Percentiles rank a stretch among this genome's conserved stretches.
phyloP scores from a whole-genome alignment of 257 asterid species.

The Rehmannia glutinosa region DNA sequence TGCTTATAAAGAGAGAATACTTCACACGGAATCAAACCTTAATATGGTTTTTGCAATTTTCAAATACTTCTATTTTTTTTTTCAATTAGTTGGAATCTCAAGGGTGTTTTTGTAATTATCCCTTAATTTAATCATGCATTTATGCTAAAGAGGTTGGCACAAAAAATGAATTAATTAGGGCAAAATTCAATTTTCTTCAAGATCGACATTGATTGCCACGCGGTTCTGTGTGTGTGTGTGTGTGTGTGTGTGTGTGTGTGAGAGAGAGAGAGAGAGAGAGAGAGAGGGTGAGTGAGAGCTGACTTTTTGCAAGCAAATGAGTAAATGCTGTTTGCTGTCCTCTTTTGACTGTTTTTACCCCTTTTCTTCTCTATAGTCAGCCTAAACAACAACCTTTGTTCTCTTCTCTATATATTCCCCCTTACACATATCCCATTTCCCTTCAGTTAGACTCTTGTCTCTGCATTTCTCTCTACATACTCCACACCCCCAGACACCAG shows the following conservation, averaged over 20 bases:
- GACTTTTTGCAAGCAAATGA: slow-evolving; percentile 52
- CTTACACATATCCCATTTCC: slow-evolving; percentile 23
- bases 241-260: no score
- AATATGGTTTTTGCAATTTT: no score
- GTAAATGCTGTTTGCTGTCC: slow-evolving; percentile 68
- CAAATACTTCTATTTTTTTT: no score
- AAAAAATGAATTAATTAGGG: slow-evolving; percentile 10
- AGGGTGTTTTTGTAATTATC: no score
- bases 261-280: neutral
- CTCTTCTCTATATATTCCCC: slow-evolving; percentile 31
- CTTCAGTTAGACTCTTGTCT: slow-evolving; percentile 41
- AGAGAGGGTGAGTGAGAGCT: neutral
- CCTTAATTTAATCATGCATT: neutral
- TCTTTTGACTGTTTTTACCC: slow-evolving; percentile 50
- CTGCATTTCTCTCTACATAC: slow-evolving; percentile 12
- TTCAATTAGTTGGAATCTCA: no score
- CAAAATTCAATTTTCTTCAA: slow-evolving; percentile 11
- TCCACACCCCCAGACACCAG: neutral
- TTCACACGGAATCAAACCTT: no score
- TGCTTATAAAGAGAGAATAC: no score
- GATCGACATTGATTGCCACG: slow-evolving; percentile 18
- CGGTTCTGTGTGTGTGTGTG: neutral
- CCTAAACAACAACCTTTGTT: slow-evolving; percentile 11
- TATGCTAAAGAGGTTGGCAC: neutral
- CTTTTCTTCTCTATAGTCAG: no score